A percentile compares a stretch with the other conserved stretches of the same genome.
phyloP scores from a whole-genome alignment of 2,329 filamentous ascomycete genomes.

The Cladosporium sp. region DNA sequence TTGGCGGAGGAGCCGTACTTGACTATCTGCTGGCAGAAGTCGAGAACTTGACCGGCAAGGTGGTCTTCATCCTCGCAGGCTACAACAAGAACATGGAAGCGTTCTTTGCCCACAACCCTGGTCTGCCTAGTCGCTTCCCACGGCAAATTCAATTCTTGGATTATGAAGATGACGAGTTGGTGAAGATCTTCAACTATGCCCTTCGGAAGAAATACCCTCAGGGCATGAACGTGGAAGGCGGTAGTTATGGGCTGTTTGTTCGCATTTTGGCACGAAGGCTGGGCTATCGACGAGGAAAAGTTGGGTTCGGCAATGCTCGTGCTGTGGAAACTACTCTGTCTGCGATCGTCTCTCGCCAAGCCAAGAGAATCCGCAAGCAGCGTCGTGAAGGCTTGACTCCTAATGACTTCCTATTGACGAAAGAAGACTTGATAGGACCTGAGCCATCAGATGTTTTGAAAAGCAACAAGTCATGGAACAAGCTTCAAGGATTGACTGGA shows the following conservation, averaged over 20 bases:
- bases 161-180: slow-evolving; percentile 62
- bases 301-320: too few species aligned
- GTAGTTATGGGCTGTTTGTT: too few species aligned
- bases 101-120: slow-evolving; percentile 71
- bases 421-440: slow-evolving; percentile 68
- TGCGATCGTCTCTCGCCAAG: too few species aligned
- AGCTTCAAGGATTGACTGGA: slow-evolving; percentile 57
- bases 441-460: slow-evolving; percentile 54
- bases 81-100: slow-evolving; percentile 72
- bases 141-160: slow-evolving; percentile 63
- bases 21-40: slow-evolving; percentile 70
- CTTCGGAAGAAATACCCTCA: too few species aligned
- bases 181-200: slow-evolving; percentile 54
- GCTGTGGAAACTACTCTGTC: too few species aligned
- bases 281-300: too few species aligned
- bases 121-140: slow-evolving; percentile 66
- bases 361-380: too few species aligned
- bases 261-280: too few species aligned
- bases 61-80: slow-evolving; percentile 70
- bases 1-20: slow-evolving; percentile 58
- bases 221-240: too few species aligned
- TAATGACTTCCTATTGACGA: slow-evolving; percentile 55
- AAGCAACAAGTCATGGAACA: slow-evolving; percentile 52
- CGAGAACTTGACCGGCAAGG: slow-evolving; percentile 65
- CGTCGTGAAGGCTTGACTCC: too few species aligned